Evolutionary conservation across 2,329 filamentous ascomycete species (phyloP).

Genomic region (Hypoxylon sp.): DNA sequence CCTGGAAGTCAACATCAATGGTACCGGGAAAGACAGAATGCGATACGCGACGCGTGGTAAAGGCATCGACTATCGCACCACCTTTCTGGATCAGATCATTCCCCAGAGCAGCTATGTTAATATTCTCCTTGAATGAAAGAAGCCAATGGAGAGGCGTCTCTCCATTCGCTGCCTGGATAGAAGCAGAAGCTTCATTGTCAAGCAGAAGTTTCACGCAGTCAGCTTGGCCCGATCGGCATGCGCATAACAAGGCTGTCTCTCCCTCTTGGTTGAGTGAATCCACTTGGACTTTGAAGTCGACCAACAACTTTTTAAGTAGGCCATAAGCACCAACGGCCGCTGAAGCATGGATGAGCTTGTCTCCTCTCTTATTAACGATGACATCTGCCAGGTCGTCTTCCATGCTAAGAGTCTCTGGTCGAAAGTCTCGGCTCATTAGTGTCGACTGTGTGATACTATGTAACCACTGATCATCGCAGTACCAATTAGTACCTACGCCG

Average conservation of each 20-base stretch:
- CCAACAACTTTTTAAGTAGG: slow-evolving; percentile 3
- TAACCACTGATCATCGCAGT: not conserved
- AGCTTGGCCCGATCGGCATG: slow-evolving; percentile 2
- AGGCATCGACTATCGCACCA: slow-evolving; percentile 4
- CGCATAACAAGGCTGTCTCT: slow-evolving; percentile 1
- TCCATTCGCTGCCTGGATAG: slow-evolving; percentile 2
- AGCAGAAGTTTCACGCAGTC: slow-evolving; percentile 3
- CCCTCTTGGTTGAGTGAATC: slow-evolving; percentile 1
- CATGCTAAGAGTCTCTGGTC: not conserved
- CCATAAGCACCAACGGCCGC: slow-evolving; percentile 4
- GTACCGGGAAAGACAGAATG: not conserved
- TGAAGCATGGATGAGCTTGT: slow-evolving; percentile 1
- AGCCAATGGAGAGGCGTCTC: slow-evolving; percentile 8
- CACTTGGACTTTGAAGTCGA: not conserved
- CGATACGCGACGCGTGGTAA: slow-evolving; percentile 8
- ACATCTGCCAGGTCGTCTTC: not conserved
- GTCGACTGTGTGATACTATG: slow-evolving; percentile 4
- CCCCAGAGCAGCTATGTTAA: not conserved
- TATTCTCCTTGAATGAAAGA: slow-evolving; percentile 6
- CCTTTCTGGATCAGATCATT: not conserved
- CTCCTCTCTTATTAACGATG: slow-evolving; percentile 1
- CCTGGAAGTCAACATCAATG: slow-evolving; percentile 8
- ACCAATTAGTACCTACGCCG: slow-evolving; percentile 5
- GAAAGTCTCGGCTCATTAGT: not conserved
- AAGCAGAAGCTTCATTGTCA: slow-evolving; percentile 9